A percentile compares a stretch with the other conserved stretches of the same genome.
Evolutionary conservation across 768 basidiomycete genomes (phyloP).

Genomic region (Chalciporus sphaerocephalus): DNA sequence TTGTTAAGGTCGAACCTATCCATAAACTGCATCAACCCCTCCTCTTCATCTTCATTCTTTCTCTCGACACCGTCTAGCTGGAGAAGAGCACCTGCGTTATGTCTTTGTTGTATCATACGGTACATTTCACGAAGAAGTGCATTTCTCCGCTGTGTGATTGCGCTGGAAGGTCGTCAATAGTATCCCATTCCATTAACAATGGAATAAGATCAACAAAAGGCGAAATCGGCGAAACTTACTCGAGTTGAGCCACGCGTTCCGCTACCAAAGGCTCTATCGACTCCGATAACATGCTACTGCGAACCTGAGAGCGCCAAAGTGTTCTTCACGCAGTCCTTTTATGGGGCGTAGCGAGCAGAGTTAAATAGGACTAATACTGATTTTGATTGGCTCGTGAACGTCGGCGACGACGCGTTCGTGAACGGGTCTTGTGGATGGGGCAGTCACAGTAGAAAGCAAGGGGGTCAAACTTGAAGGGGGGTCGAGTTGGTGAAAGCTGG

Average conservation of each 20-base stretch:
- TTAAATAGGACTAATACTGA: neutral
- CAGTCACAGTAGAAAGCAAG: neutral
- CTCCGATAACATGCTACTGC: constrained; percentile 21
- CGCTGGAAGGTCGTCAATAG: constrained; percentile 35
- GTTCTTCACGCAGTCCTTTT: constrained; percentile 1
- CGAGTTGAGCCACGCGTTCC: constrained; percentile 33
- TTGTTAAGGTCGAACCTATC: constrained; percentile 52
- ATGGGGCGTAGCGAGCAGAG: neutral
- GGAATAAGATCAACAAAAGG: neutral
- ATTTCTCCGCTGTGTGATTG: constrained; percentile 62
- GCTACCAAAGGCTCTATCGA: constrained; percentile 35
- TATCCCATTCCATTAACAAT: neutral
- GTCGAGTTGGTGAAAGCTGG: constrained; percentile 1
- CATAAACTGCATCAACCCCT: constrained; percentile 46
- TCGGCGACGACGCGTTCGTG: constrained; percentile 9
- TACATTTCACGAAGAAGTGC: constrained; percentile 69
- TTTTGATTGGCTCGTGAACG: neutral
- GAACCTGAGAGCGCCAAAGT: constrained; percentile 3
- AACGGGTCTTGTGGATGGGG: neutral
- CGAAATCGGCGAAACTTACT: constrained; percentile 19
- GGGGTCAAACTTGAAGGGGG: constrained; percentile 8
- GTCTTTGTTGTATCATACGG: constrained; percentile 54
- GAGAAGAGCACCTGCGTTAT: constrained; percentile 40
- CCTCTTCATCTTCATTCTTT: constrained; percentile 32
- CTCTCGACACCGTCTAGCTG: constrained; percentile 35